Percentiles rank a stretch among this genome's conserved stretches.
Conservation (phyloP, 73 alveolate species). For the Blepharisma japonicum region DNA sequence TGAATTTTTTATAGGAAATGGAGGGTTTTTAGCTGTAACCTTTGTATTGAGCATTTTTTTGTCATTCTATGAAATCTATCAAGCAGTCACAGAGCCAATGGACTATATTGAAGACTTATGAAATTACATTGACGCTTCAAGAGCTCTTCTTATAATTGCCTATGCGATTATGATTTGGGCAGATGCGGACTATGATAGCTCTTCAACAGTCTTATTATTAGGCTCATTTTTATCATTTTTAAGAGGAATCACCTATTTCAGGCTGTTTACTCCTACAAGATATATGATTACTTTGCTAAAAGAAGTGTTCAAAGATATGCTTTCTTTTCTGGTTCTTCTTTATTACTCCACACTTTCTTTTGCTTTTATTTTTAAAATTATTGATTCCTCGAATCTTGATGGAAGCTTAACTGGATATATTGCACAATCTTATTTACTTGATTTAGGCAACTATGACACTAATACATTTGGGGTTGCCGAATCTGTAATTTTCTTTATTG, state of each 20-base stretch:
- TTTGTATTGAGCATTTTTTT: not conserved
- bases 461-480: slow-evolving; percentile 22
- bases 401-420: slow-evolving; percentile 3
- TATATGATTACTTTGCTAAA: slow-evolving; percentile 42
- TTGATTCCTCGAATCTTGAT: not conserved
- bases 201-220: too few species aligned
- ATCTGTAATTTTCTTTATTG: slow-evolving; percentile 39
- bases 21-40: not conserved
- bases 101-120: not conserved
- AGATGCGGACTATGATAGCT: too few species aligned
- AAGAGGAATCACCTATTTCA: slow-evolving; percentile 46
- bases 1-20: not conserved
- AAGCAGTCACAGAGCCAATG: not conserved
- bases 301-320: slow-evolving; percentile 45
- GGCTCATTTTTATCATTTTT: not conserved
- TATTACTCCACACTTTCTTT: slow-evolving; percentile 37
- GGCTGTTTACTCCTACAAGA: slow-evolving; percentile 30
- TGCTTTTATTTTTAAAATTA: slow-evolving; percentile 31
- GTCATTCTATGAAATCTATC: slow-evolving; percentile 5
- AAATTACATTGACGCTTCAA: not conserved
- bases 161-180: not conserved
- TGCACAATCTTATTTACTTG: slow-evolving; percentile 32
- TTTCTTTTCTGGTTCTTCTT: slow-evolving; percentile 31
- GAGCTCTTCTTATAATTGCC: not conserved
- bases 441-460: slow-evolving; percentile 42